Evolutionary conservation across 2,329 filamentous ascomycete species (phyloP).

Genomic region (Ilyonectria mors-panacis): DNA sequence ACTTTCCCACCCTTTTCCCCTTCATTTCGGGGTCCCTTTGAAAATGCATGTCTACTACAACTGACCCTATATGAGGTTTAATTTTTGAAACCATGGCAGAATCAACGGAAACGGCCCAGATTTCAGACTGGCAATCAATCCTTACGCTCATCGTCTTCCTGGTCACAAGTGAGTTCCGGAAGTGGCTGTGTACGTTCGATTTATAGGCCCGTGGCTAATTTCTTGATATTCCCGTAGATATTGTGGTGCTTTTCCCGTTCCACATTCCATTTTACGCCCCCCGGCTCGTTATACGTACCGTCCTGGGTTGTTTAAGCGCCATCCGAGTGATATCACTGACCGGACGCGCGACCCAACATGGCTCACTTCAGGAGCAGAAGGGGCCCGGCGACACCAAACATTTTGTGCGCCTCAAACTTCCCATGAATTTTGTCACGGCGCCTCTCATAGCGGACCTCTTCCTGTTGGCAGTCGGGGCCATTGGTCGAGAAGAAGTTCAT

Average conservation of each 20-base stretch:
- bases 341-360: constrained; percentile 47
- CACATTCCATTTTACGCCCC: constrained; percentile 75
- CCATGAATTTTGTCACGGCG: constrained; percentile 80
- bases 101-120: constrained; percentile 52
- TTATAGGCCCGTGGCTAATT: too few species aligned
- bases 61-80: neutral
- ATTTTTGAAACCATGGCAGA: constrained; percentile 26
- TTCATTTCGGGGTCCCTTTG: neutral
- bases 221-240: constrained; percentile 62
- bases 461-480: constrained; percentile 77
- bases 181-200: neutral
- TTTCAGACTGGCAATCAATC: constrained; percentile 78
- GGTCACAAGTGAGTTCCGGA: constrained; percentile 73
- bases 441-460: constrained; percentile 81
- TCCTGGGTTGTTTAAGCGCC: constrained; percentile 54
- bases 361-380: constrained; percentile 36
- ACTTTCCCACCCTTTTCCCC: neutral
- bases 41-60: neutral
- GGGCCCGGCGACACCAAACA: constrained; percentile 33
- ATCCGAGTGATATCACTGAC: constrained; percentile 67
- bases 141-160: constrained; percentile 79
- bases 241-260: constrained; percentile 79
- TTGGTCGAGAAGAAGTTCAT: constrained; percentile 76
- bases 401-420: constrained; percentile 70
- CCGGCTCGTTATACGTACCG: constrained; percentile 59